phyloP scores from a whole-genome alignment of 2,329 filamentous ascomycete genomes.

The Penicillium decumbens region DNA sequence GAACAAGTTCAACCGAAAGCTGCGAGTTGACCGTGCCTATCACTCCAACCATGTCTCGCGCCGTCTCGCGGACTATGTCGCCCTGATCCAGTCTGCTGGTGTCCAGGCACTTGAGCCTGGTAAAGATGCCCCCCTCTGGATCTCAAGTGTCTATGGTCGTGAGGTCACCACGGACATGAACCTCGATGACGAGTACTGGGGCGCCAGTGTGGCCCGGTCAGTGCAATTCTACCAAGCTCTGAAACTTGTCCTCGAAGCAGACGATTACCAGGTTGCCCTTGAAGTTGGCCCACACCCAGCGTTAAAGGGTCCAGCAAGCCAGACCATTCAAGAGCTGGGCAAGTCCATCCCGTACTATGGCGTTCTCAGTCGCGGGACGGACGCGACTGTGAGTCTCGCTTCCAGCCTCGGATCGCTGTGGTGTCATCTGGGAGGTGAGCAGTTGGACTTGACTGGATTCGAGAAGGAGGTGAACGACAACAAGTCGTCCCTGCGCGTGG shows the following conservation, averaged over 20 bases:
- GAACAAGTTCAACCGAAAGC: conserved; percentile 36
- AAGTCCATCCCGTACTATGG: conserved; percentile 11
- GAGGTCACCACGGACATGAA: conserved; percentile 15
- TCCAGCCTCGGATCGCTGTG: too few relatives aligned
- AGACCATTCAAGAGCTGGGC: conserved; percentile 23
- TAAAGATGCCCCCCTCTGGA: conserved; percentile 16
- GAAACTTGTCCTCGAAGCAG: conserved; percentile 10
- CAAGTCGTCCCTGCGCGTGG: too few relatives aligned
- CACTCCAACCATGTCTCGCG: conserved; percentile 44
- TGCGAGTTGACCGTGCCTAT: conserved; percentile 44
- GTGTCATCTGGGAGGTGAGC: conserved; percentile 2
- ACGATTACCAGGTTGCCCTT: conserved; percentile 20
- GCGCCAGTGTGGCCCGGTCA: conserved; percentile 25
- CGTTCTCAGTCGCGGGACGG: conserved; percentile 12
- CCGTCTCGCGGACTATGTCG: conserved; percentile 24
- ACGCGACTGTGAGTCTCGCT: conserved; percentile 14
- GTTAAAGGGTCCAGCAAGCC: conserved; percentile 27
- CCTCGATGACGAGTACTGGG: conserved; percentile 26
- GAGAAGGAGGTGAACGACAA: conserved; percentile 2
- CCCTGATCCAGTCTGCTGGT: conserved; percentile 1
- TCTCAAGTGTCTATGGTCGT: conserved; percentile 27
- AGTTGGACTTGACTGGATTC: conserved; percentile 15
- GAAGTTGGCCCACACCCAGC: conserved; percentile 38
- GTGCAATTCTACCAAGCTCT: conserved; percentile 25
- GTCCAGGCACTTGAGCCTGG: background rate